These are phyloP conservation scores for Sclerotinia minor DNA, from an alignment of 2,329 filamentous ascomycete species.

Conservation along the genomic window DNA sequence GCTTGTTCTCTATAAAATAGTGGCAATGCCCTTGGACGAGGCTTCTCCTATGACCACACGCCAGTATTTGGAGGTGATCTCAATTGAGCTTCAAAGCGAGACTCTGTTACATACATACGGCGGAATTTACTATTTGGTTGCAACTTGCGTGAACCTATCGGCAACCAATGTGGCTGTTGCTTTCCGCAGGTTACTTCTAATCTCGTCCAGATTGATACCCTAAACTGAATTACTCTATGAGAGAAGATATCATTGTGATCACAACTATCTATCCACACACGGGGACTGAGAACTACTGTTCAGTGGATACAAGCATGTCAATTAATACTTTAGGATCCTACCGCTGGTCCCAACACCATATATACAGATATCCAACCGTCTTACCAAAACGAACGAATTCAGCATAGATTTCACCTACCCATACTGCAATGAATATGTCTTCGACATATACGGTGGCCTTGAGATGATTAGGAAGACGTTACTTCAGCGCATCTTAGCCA, in stretches of 20 bases:
- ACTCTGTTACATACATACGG: background rate
- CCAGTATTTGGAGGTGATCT: background rate
- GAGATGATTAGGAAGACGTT: background rate
- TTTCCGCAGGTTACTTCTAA: background rate
- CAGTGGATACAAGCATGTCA: background rate
- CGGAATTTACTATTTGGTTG: background rate
- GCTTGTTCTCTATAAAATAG: background rate
- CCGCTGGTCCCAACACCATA: background rate
- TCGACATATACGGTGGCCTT: background rate
- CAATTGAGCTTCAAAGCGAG: background rate
- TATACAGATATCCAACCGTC: background rate
- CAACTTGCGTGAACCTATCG: conserved; percentile 3
- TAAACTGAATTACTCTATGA: background rate
- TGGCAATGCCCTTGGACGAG: background rate
- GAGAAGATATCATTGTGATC: background rate
- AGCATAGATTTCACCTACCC: background rate
- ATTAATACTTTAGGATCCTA: background rate
- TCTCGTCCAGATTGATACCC: background rate
- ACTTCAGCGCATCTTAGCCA: background rate
- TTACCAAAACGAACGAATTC: background rate
- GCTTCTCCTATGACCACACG: background rate
- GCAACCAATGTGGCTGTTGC: background rate
- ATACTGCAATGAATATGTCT: background rate
- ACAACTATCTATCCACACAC: background rate
- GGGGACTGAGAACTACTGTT: background rate